Conservation (phyloP, 2,329 filamentous ascomycete species). For the Zasmidium citrigriseum region DNA sequence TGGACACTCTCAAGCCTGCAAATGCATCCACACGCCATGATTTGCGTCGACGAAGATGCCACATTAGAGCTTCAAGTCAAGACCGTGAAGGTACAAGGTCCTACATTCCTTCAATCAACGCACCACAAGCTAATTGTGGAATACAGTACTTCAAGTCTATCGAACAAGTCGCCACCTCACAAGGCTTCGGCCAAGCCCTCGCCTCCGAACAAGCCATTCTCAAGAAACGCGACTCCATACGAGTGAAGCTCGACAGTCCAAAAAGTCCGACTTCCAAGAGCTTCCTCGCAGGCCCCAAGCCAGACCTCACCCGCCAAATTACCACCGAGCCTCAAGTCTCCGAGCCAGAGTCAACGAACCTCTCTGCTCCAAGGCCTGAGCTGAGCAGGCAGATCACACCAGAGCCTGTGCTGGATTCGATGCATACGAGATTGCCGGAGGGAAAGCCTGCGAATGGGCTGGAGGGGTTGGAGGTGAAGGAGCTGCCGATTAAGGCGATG, state of each 20-base stretch:
- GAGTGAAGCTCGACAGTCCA: slow-evolving; percentile 38
- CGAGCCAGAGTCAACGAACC: slow-evolving; percentile 33
- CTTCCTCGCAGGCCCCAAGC: slow-evolving; percentile 21
- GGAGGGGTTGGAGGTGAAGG: slow-evolving; percentile 32
- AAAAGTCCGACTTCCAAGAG: slow-evolving; percentile 25
- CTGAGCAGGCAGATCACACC: slow-evolving; percentile 32
- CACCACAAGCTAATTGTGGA: too few species aligned
- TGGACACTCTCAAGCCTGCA: slow-evolving; percentile 84
- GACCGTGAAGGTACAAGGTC: slow-evolving; percentile 37
- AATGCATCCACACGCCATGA: slow-evolving; percentile 76
- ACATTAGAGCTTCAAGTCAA: slow-evolving; percentile 51
- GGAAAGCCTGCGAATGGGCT: slow-evolving; percentile 11
- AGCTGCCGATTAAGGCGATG: slow-evolving; percentile 34
- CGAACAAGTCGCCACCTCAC: slow-evolving; percentile 47
- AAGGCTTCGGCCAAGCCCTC: slow-evolving; percentile 48
- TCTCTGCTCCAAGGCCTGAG: slow-evolving; percentile 17
- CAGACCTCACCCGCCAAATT: slow-evolving; percentile 12
- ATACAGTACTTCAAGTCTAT: slow-evolving; percentile 54
- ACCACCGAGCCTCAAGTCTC: slow-evolving; percentile 31
- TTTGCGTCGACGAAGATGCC: slow-evolving; percentile 78
- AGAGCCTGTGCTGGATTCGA: slow-evolving; percentile 38
- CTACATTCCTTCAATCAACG: too few species aligned
- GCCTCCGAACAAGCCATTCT: slow-evolving; percentile 34
- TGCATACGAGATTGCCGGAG: slow-evolving; percentile 33
- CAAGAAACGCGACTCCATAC: slow-evolving; percentile 37